Base-by-base conservation (phyloP, 1,284 basidiomycete species). In the Cutaneotrichosporon curvatum region DNA sequence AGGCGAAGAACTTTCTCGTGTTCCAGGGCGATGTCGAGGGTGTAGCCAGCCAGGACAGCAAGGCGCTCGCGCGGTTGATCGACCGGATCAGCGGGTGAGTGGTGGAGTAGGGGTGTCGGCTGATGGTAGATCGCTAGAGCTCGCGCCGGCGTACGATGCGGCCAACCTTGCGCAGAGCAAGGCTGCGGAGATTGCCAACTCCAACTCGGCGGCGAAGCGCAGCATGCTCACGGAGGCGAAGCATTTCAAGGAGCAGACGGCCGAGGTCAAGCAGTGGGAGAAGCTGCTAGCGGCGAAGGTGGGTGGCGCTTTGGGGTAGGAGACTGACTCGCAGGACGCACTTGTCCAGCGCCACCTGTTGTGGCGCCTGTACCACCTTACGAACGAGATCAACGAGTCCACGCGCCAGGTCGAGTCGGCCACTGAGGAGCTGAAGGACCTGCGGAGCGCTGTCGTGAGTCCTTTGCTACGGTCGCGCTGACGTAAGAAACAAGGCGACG, bases 1-100 rank as follows among this genome's bases (percentile, higher is more conserved):
- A 96, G 73, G 95, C 95, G 18, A 96, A 96, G 75, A 98, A 98
- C 75, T 98, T 98, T 65, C 83, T 98, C 45, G 95, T 98, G n/a
- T 99, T 99, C 74, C 91, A 96, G 58, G 95, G 95, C 46, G 95
- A 98, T 67, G 95, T 99, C 32, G 95, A 98, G 73, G 88, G 90
- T 2, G 88, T 99, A 38, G 95, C 95, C 0, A 89, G 88, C 8
- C 95, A 99, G 63, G 91, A 88, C 2, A 81, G 92, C 9, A 84
- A 84, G 57, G 90, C 95, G 57, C 80, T 99, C 19, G 81, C 91
- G 2, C 79, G 81, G 31, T 81, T 98, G 37, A 86, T 99, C 41
- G 95, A 99, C 60, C 90, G 96, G 65, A 97, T 98, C 56, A 88
- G 84, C 54, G 91, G 91, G 73, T 74, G 47, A 58, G 71, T 60